Evolutionary conservation across 176 grass and related monocot genomes (phyloP).

Genomic region (Hordeum marinum): DNA sequence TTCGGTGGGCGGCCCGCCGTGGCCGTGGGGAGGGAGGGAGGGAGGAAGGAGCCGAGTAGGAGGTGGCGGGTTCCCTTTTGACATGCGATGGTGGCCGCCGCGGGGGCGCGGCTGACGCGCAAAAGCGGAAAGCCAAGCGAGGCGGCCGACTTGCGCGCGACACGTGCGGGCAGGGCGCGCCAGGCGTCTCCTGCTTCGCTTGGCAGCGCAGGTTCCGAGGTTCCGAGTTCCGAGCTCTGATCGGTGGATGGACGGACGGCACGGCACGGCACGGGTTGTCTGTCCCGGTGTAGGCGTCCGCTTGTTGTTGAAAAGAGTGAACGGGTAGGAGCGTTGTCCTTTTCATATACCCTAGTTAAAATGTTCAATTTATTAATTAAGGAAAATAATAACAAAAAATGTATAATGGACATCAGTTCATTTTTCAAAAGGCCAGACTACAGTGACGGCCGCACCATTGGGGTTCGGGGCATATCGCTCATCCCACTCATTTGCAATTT

Average conservation of each 20-base stretch:
- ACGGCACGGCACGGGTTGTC: background rate
- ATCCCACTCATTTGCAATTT: too few relatives aligned
- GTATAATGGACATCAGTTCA: too few relatives aligned
- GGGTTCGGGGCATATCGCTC: too few relatives aligned
- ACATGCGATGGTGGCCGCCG: background rate
- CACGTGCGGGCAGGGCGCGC: background rate
- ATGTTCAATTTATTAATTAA: too few relatives aligned
- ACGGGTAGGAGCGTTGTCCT: too few relatives aligned
- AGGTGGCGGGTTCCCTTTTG: background rate
- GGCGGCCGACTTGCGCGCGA: background rate
- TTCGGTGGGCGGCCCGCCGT: background rate
- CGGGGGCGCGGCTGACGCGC: slow-evolving; percentile 20
- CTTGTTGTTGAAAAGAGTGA: background rate
- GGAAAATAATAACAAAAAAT: too few relatives aligned
- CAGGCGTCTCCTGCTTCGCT: slow-evolving; percentile 18
- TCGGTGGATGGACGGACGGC: background rate
- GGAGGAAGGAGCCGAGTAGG: background rate
- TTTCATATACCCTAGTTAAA: too few relatives aligned
- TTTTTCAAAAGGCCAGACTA: too few relatives aligned
- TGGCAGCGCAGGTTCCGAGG: background rate
- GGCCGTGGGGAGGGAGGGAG: background rate
- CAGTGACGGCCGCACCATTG: too few relatives aligned
- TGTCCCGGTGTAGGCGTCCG: background rate
- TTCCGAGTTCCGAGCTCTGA: background rate
- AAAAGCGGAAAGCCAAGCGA: background rate